Conservation (phyloP, 2,329 filamentous ascomycete species). For the Phialemonium atrogriseum region DNA sequence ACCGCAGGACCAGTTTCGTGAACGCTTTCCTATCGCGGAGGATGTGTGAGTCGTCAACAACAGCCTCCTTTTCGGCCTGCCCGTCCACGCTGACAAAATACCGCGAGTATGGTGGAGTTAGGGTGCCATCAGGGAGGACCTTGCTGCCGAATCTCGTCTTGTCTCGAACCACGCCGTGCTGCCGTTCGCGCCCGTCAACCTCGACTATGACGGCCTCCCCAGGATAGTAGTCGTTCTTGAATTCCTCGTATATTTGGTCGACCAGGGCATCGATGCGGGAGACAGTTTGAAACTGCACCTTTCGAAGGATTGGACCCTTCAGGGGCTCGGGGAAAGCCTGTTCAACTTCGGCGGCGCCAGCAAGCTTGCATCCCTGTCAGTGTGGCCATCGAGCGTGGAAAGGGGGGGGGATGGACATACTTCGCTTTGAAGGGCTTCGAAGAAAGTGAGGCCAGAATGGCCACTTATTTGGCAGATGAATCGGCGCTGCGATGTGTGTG, state of each 20-base stretch:
- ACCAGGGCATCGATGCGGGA: slow-evolving; percentile 80
- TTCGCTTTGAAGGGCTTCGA: slow-evolving; percentile 87
- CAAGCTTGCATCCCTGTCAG: slow-evolving; percentile 42
- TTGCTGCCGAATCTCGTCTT: slow-evolving; percentile 69
- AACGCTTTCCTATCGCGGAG: slow-evolving; percentile 84
- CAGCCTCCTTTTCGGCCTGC: slow-evolving; percentile 59
- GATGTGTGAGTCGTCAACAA: slow-evolving; percentile 76
- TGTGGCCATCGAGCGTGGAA: slow-evolving; percentile 4
- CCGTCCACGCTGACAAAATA: slow-evolving; percentile 74
- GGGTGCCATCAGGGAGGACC: slow-evolving; percentile 56
- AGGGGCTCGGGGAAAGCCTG: slow-evolving; percentile 85
- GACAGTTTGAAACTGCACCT: slow-evolving; percentile 83
- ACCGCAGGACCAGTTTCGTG: slow-evolving; percentile 86
- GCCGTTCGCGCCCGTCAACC: slow-evolving; percentile 57
- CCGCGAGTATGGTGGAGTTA: slow-evolving; percentile 63
- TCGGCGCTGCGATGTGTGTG: slow-evolving; percentile 47
- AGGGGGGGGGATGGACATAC: slow-evolving; percentile 38
- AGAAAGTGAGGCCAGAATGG: slow-evolving; percentile 84
- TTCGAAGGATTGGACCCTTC: slow-evolving; percentile 81
- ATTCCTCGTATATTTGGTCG: slow-evolving; percentile 64
- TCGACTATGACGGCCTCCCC: slow-evolving; percentile 75
- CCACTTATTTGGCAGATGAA: slow-evolving; percentile 97
- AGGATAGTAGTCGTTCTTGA: slow-evolving; percentile 85
- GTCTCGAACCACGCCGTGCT: slow-evolving; percentile 71
- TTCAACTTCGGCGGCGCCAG: slow-evolving; percentile 82